Conservation (phyloP, 2,329 filamentous ascomycete genomes). For the Talaromyces islandicus region DNA sequence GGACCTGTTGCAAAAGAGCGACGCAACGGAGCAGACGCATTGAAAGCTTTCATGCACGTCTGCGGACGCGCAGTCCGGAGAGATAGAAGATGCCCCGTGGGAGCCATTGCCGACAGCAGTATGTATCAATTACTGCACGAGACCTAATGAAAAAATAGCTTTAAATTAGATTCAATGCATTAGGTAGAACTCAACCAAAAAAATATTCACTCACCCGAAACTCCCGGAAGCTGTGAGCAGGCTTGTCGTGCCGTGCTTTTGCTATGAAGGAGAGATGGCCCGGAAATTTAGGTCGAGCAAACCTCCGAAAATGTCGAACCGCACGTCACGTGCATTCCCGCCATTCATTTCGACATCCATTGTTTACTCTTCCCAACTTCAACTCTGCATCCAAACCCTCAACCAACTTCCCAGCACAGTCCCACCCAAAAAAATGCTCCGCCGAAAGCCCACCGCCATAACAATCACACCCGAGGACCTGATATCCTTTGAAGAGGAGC, state of each 20-base stretch:
- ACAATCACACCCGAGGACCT: conserved; percentile 45
- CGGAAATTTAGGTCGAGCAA: neutral
- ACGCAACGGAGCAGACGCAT: neutral
- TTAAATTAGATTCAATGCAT: neutral
- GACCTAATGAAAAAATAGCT: neutral
- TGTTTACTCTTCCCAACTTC: neutral
- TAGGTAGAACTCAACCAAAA: neutral
- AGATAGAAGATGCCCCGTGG: neutral
- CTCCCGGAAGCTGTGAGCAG: neutral
- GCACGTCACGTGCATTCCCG: conserved; percentile 3
- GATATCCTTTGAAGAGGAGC: conserved; percentile 40
- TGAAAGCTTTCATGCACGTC: neutral
- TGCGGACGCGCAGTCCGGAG: neutral
- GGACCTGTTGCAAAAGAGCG: conserved; percentile 2
- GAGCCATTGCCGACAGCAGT: neutral
- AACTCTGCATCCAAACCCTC: neutral
- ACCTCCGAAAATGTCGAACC: neutral
- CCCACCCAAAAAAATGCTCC: conserved; percentile 37
- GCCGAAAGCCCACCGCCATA: conserved; percentile 47
- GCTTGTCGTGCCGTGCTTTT: neutral
- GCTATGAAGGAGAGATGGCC: neutral
- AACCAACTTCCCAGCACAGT: neutral
- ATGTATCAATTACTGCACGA: neutral
- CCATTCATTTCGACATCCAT: neutral
- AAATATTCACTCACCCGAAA: neutral